A percentile compares a stretch with the other conserved stretches of the same genome.
These are phyloP conservation scores for Phtheirospermum japonicum DNA, from an alignment of 257 asterid genomes.

Conservation along the genomic window DNA sequence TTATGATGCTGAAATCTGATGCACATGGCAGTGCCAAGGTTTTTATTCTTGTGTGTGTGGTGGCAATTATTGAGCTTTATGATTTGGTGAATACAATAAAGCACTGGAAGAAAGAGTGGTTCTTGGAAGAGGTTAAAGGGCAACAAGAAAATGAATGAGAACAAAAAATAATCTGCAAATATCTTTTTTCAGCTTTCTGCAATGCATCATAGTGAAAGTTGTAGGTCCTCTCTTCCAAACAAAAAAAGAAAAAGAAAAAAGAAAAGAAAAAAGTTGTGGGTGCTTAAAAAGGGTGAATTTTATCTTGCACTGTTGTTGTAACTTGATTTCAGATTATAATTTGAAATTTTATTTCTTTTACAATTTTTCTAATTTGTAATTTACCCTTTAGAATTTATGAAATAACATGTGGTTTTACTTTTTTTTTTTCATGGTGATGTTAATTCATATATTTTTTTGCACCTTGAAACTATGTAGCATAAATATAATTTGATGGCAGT, in stretches of 20 bases:
- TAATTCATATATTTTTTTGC: too few species aligned
- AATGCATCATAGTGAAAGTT: not conserved
- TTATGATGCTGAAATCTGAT: conserved; percentile 30
- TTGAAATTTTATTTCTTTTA: too few species aligned
- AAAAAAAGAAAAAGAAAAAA: not conserved
- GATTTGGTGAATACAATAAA: not conserved
- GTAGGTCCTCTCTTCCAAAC: not conserved
- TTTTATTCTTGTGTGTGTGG: not conserved
- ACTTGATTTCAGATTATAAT: too few species aligned
- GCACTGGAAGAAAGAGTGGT: conserved; percentile 14
- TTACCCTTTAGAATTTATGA: too few species aligned
- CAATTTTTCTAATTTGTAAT: too few species aligned
- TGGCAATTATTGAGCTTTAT: conserved; percentile 1
- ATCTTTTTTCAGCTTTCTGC: conserved; percentile 9
- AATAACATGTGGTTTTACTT: too few species aligned
- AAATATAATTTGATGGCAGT: too few species aligned
- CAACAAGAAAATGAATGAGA: conserved; percentile 11
- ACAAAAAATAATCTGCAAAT: not conserved
- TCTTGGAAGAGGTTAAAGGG: conserved; percentile 36
- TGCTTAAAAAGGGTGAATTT: too few species aligned
- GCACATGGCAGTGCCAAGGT: conserved; percentile 32
- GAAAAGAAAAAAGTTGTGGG: too few species aligned
- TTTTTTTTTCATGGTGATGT: too few species aligned
- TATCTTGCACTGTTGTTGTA: too few species aligned
- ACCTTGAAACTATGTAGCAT: not conserved